Evolutionary conservation across 805 yeast species (phyloP).

Genomic region (Kodamaea neixiangensis): DNA sequence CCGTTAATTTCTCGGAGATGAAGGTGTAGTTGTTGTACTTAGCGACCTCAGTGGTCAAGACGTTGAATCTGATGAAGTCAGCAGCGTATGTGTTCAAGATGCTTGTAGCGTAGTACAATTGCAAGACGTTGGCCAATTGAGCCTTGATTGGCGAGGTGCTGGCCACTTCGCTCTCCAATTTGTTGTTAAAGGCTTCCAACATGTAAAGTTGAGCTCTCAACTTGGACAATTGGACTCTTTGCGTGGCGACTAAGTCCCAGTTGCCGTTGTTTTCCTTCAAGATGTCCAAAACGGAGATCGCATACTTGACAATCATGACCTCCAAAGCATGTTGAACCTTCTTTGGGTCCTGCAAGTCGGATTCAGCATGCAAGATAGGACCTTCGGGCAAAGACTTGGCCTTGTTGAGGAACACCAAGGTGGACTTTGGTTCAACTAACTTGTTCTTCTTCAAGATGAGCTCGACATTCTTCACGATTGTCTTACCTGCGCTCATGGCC

Average conservation of each 20-base stretch:
- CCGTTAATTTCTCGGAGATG: constrained; percentile 35
- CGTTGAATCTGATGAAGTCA: constrained; percentile 39
- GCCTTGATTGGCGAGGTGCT: constrained; percentile 26
- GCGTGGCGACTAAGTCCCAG: constrained; percentile 39
- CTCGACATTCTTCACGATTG: constrained; percentile 35
- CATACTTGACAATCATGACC: constrained; percentile 39
- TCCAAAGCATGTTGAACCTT: constrained; percentile 28
- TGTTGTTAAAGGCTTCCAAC: constrained; percentile 28
- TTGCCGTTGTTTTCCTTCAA: constrained; percentile 27
- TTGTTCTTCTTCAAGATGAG: constrained; percentile 31
- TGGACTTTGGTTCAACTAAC: constrained; percentile 23
- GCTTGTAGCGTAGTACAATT: constrained; percentile 34
- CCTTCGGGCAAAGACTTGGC: constrained; percentile 14
- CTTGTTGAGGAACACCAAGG: constrained; percentile 35
- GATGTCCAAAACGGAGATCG: constrained; percentile 30
- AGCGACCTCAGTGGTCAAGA: constrained; percentile 33
- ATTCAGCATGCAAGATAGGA: constrained; percentile 17
- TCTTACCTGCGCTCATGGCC: constrained; percentile 43
- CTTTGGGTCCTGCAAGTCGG: constrained; percentile 18
- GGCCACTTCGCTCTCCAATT: constrained; percentile 14
- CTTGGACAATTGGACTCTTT: constrained; percentile 42
- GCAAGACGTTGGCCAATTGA: constrained; percentile 31
- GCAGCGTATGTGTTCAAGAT: constrained; percentile 37
- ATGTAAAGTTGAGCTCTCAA: constrained; percentile 46
- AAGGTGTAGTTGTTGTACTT: constrained; percentile 25